Base-by-base conservation (phyloP, 2,329 filamentous ascomycete genomes). In the Clarireedia paspali region DNA sequence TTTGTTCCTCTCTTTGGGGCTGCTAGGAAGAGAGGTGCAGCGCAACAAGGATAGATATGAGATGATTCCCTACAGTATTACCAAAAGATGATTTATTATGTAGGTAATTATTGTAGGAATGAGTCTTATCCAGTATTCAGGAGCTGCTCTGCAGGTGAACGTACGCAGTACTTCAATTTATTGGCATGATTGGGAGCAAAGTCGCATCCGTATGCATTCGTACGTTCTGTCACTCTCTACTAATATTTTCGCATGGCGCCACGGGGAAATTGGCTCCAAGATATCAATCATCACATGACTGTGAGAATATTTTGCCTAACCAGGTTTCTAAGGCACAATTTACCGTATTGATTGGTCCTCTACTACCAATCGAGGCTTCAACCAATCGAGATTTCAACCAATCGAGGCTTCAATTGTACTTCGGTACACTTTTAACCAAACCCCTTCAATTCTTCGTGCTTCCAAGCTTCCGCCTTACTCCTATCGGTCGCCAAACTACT, bases 21-120 rank as follows among this genome's bases (percentile, higher is more conserved):
- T 50, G 46, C 38, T 50, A 46, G 12, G 26, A 38, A 9, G 38
- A 45, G 39, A 38, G 34, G 44, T 26, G 27, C 23, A 17, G 34
- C 5, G 26, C 38, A 44, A 39, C 52, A 55, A 55, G 53, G 53
- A 55, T 54, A 45, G 24, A 42, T 34, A 48, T 48, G n/a, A 17
- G 17, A 47, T 42, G 39, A 20, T 42, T 42, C 15, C 30, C 10
- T 46, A 20, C 7, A 42, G 42, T 50, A 38, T 53, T 27, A 52
- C 17, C 45, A 20, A 38, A 53, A 20, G 44, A 45, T 30, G 17
- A 34, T 4, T 14, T 47, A 26, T 30, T 27, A 10, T 34, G 30
- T 12, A 34, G 30, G 30, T 34, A 34, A 34, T 12, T 34, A 12
- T 34, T 34, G 30, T 34, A 34, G 30, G 30, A 12, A 52, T 5